These are phyloP conservation scores for Bremia lactucae DNA, from an alignment of 352 stramenopile species.

Conservation along the genomic window DNA sequence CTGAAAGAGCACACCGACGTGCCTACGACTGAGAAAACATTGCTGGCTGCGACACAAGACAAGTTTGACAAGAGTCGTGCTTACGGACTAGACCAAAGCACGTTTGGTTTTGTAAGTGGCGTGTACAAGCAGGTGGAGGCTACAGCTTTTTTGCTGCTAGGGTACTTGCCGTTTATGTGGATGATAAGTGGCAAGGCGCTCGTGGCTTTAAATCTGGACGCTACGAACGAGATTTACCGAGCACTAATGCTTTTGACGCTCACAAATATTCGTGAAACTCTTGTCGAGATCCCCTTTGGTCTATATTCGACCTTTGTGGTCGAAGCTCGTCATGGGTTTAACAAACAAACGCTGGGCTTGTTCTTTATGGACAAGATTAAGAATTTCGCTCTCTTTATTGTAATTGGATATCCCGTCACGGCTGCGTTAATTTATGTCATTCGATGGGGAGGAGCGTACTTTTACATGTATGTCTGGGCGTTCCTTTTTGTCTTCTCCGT, in stretches of 20 bases:
- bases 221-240: slow-evolving; percentile 74
- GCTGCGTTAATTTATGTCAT: slow-evolving; percentile 61
- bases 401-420: slow-evolving; percentile 61
- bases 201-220: slow-evolving; percentile 38
- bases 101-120: slow-evolving; percentile 88
- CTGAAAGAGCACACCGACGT: not conserved
- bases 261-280: slow-evolving; percentile 46
- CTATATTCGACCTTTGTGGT: slow-evolving; percentile 95
- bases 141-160: slow-evolving; percentile 81
- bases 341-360: slow-evolving; percentile 91
- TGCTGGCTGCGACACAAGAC: slow-evolving; percentile 76
- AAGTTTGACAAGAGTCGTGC: slow-evolving; percentile 91
- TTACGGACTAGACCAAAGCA: slow-evolving; percentile 95
- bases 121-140: slow-evolving; percentile 81
- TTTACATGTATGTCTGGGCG: slow-evolving; percentile 91
- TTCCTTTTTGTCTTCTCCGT: slow-evolving; percentile 91
- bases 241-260: slow-evolving; percentile 67
- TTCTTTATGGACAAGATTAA: slow-evolving; percentile 96
- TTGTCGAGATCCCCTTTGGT: slow-evolving; percentile 53
- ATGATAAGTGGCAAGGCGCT: slow-evolving; percentile 65
- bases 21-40: slow-evolving; percentile 17
- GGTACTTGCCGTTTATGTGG: slow-evolving; percentile 92
- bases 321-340: slow-evolving; percentile 95
- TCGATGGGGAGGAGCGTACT: slow-evolving; percentile 55
- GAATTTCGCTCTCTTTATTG: slow-evolving; percentile 75